Percentiles rank a stretch among this genome's conserved stretches.
Evolutionary conservation across 2,329 filamentous ascomycete genomes (phyloP).

Genomic region (Fusarium nurragi): DNA sequence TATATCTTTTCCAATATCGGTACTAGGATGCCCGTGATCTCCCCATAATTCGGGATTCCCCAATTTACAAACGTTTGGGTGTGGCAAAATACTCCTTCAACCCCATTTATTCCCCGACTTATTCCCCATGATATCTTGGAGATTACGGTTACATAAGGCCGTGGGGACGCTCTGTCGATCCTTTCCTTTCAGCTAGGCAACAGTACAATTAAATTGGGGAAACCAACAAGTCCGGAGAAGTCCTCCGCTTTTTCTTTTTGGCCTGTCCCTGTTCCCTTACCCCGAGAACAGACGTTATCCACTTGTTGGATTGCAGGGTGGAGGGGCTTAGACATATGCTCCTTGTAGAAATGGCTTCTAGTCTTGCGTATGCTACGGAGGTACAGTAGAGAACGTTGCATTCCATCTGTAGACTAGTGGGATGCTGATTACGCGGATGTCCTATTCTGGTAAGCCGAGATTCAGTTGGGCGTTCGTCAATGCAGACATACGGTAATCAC

Average conservation of each 20-base stretch:
- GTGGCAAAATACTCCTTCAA: neutral
- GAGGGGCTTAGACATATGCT: too few relatives aligned
- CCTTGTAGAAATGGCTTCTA: neutral
- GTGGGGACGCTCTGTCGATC: neutral
- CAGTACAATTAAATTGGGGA: constrained; percentile 8
- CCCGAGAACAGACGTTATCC: neutral
- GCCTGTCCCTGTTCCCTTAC: neutral
- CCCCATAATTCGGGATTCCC: neutral
- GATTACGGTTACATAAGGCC: constrained; percentile 1
- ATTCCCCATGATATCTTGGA: neutral
- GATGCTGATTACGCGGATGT: neutral
- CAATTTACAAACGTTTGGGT: neutral
- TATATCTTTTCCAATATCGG: neutral
- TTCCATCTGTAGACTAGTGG: too few relatives aligned
- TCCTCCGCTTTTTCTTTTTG: neutral
- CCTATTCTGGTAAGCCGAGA: constrained; percentile 3
- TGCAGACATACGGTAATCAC: too few relatives aligned
- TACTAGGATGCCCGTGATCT: neutral
- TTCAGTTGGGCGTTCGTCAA: too few relatives aligned
- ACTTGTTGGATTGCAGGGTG: too few relatives aligned
- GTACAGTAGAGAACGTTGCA: too few relatives aligned
- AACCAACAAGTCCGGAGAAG: neutral
- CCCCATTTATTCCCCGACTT: constrained; percentile 8
- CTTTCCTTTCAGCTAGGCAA: neutral
- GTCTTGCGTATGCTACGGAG: too few relatives aligned